phyloP scores from a whole-genome alignment of 2,329 filamentous ascomycete genomes.

The Xylaria sp. region DNA sequence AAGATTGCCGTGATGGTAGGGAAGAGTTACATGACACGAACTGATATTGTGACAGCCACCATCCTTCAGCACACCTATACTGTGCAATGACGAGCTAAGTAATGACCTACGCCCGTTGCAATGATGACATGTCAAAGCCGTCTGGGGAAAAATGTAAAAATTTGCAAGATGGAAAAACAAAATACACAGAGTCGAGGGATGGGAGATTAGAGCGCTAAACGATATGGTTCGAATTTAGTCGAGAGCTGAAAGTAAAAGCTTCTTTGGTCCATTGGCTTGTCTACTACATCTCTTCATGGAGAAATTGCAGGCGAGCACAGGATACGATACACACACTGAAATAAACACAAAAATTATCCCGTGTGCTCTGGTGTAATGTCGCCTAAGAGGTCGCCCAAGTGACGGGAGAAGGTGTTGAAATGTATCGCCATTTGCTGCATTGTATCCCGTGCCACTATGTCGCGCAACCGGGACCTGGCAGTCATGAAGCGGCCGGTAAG shows the following conservation, averaged over 20 bases:
- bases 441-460: conserved; percentile 1
- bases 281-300: not conserved
- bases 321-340: too few species aligned
- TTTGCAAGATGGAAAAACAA: not conserved
- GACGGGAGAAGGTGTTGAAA: not conserved
- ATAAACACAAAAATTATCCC: too few species aligned
- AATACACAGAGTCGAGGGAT: not conserved
- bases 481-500: not conserved
- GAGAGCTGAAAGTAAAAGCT: not conserved
- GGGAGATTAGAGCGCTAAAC: not conserved
- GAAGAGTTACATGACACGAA: conserved; percentile 2
- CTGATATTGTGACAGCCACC: not conserved
- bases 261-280: not conserved
- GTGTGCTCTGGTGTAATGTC: too few species aligned
- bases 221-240: not conserved
- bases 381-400: too few species aligned
- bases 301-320: not conserved
- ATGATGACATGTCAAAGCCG: conserved; percentile 2
- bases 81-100: conserved; percentile 2
- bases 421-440: not conserved
- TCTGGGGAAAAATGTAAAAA: not conserved
- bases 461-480: conserved; percentile 19
- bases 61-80: not conserved
- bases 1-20: conserved; percentile 25
- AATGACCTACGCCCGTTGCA: not conserved